Percentiles rank a stretch among this genome's conserved stretches.
phyloP scores from a whole-genome alignment of 2,329 filamentous ascomycete species.

The Tolypocladium paradoxum region DNA sequence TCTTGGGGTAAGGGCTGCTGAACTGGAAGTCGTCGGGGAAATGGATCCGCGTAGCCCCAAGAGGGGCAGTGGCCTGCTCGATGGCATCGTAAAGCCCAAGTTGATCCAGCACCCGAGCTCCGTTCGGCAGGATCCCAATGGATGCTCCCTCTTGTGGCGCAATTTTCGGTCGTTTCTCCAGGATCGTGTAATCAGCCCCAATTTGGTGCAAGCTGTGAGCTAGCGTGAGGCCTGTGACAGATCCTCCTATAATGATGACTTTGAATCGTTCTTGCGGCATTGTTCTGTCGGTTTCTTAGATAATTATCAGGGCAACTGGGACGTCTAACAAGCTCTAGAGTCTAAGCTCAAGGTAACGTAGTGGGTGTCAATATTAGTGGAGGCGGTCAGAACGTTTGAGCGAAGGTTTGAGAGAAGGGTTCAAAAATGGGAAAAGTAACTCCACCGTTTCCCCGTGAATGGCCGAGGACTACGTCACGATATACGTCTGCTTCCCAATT shows the following conservation, averaged over 20 bases:
- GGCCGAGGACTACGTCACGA: too few species aligned
- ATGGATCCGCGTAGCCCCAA: neutral
- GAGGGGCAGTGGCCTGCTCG: constrained; percentile 4
- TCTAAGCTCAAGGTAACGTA: too few species aligned
- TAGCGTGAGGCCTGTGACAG: constrained; percentile 29
- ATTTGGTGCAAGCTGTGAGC: constrained; percentile 29
- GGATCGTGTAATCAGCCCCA: constrained; percentile 35
- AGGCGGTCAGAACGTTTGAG: too few species aligned
- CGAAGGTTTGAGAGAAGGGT: too few species aligned
- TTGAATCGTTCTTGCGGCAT: constrained; percentile 1
- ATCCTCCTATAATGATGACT: constrained; percentile 32
- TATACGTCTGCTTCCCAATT: neutral
- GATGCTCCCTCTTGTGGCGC: constrained; percentile 35
- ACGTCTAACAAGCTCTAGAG: too few species aligned
- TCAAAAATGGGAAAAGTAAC: too few species aligned
- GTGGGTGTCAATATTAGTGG: too few species aligned
- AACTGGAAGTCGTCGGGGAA: constrained; percentile 1
- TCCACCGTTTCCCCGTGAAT: too few species aligned
- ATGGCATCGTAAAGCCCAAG: constrained; percentile 21
- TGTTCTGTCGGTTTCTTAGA: neutral
- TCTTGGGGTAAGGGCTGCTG: neutral
- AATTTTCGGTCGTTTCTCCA: constrained; percentile 31
- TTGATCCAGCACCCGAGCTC: constrained; percentile 36
- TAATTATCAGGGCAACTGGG: neutral
- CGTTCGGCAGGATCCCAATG: constrained; percentile 33